Evolutionary conservation across 345 rosid species (phyloP).

Genomic region (Combretum micranthum): DNA sequence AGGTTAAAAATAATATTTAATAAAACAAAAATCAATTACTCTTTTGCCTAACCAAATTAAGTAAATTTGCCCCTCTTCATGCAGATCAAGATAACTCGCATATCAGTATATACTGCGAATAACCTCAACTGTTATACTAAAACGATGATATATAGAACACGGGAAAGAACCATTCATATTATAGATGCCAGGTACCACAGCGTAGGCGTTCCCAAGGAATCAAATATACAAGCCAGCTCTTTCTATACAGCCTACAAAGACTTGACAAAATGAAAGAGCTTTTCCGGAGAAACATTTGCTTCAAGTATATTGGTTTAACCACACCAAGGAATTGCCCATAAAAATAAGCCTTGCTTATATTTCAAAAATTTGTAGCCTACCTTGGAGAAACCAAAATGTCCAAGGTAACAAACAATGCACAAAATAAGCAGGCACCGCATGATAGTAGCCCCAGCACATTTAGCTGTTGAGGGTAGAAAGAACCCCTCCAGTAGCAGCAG

Average conservation of each 20-base stretch:
- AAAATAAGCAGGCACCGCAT: background rate
- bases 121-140: no score
- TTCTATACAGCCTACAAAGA: background rate
- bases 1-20: no score
- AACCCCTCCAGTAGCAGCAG: constrained; percentile 61
- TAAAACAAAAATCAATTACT: no score
- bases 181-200: background rate
- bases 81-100: no score
- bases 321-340: background rate
- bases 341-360: background rate
- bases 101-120: no score
- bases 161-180: no score
- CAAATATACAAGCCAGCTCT: constrained; percentile 7
- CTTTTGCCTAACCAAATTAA: no score
- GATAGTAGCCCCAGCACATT: background rate
- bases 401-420: background rate
- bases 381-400: background rate
- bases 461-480: constrained; percentile 77
- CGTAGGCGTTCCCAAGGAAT: background rate
- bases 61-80: no score
- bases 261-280: constrained; percentile 7
- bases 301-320: background rate
- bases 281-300: background rate
- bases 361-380: background rate
- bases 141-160: no score